phyloP scores from a whole-genome alignment of 345 rosid genomes.

The Carallia brachiata region DNA sequence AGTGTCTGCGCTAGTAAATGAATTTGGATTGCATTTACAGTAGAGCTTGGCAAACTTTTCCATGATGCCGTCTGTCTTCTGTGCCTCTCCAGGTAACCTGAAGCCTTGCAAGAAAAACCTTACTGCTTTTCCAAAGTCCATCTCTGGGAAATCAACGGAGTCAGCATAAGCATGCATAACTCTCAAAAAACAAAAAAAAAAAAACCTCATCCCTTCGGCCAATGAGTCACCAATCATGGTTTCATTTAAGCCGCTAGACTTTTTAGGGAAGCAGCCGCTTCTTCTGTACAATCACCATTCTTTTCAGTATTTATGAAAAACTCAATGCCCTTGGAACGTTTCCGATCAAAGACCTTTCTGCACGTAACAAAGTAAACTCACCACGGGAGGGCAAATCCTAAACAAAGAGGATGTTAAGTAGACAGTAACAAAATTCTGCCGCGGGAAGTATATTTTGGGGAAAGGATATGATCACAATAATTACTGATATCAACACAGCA shows the following conservation, averaged over 20 bases:
- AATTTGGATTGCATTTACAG: constrained; percentile 86
- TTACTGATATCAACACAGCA: no score
- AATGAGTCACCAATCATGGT: constrained; percentile 90
- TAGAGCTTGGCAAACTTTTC: constrained; percentile 97
- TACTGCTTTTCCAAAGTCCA: no score
- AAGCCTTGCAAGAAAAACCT: constrained; percentile 64
- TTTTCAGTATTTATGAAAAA: no score
- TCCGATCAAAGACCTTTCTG: no score
- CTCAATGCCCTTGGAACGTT: no score
- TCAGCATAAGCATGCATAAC: constrained; percentile 98
- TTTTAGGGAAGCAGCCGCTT: constrained; percentile 54
- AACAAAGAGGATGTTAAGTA: no score
- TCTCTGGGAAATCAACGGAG: constrained; percentile 60
- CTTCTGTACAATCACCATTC: no score
- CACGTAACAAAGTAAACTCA: no score
- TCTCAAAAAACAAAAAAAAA: constrained; percentile 55
- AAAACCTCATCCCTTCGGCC: constrained; percentile 77
- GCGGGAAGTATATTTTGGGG: no score
- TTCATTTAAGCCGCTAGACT: constrained; percentile 67
- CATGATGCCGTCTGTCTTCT: constrained; percentile 96
- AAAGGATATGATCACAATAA: no score
- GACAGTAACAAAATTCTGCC: no score
- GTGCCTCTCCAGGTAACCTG: constrained; percentile 97
- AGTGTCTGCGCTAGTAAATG: constrained; percentile 93
- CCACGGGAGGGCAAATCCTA: no score